These are phyloP conservation scores for Cajanus cajan DNA, from an alignment of 306 rosid species.

Conservation along the genomic window DNA sequence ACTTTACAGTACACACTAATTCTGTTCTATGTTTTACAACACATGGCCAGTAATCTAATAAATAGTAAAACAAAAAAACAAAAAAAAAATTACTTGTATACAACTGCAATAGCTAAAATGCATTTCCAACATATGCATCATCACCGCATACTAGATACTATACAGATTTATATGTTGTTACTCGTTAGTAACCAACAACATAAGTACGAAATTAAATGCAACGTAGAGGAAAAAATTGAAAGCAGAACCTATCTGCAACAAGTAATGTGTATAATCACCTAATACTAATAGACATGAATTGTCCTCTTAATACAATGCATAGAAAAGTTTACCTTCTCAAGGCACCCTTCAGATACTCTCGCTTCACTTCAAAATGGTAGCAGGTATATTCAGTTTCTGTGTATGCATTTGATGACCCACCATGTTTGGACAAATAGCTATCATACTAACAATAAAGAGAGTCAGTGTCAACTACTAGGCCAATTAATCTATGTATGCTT, in stretches of 20 bases:
- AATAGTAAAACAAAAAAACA: not conserved
- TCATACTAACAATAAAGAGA: conserved; percentile 75
- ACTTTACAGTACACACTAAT: not conserved
- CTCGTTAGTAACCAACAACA: not conserved
- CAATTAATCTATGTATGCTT: conserved; percentile 21
- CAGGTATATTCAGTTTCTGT: conserved; percentile 93
- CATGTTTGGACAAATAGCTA: conserved; percentile 97
- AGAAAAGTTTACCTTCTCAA: conserved; percentile 68
- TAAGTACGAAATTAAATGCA: conserved; percentile 9
- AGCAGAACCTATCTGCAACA: conserved; percentile 24
- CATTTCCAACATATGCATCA: not conserved
- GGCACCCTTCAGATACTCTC: conserved; percentile 84
- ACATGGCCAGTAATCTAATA: not conserved
- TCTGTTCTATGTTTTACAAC: conserved; percentile 2
- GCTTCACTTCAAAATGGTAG: conserved; percentile 95
- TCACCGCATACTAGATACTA: not conserved
- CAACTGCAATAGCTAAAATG: conserved; percentile 8
- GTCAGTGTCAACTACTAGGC: conserved; percentile 37
- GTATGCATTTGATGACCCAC: conserved; percentile 95
- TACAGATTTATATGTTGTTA: not conserved
- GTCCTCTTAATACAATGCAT: not conserved
- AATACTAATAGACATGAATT: no score
- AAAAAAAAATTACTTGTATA: not conserved
- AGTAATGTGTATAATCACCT: no score
- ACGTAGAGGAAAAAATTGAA: conserved; percentile 25